Conservation (phyloP, 495 filamentous ascomycete genomes). For the Trichocladium uniseriatum region DNA sequence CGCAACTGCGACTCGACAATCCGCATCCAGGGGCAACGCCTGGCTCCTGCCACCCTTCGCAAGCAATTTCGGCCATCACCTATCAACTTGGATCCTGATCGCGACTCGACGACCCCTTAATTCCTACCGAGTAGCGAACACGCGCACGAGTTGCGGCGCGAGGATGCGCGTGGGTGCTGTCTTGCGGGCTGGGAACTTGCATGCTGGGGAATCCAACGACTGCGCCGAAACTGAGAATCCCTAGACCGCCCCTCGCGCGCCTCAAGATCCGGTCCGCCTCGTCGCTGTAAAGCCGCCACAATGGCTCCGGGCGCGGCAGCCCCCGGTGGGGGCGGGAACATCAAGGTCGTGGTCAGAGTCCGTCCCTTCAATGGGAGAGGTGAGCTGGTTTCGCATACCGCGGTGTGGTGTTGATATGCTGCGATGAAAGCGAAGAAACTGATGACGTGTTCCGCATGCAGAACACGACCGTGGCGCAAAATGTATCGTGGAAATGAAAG, state of each 20-base stretch:
- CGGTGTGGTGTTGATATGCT: not conserved
- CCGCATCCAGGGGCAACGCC: no score
- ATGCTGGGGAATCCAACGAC: constrained; percentile 16
- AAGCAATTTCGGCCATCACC: not conserved
- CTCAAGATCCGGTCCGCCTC: not conserved
- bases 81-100: not conserved
- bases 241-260: not conserved
- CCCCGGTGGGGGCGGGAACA: constrained; percentile 77
- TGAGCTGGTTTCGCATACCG: constrained; percentile 31
- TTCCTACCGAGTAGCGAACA: not conserved
- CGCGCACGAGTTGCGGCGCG: constrained; percentile 1
- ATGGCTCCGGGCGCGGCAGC: constrained; percentile 57
- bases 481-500: constrained; percentile 98
- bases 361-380: constrained; percentile 91
- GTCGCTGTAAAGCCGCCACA: constrained; percentile 12
- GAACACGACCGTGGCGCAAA: constrained; percentile 85
- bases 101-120: not conserved
- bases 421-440: not conserved
- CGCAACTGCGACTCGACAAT: no score
- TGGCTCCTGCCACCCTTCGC: not conserved
- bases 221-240: not conserved
- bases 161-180: constrained; percentile 22
- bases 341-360: constrained; percentile 97
- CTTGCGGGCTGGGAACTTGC: constrained; percentile 17
- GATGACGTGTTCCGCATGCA: constrained; percentile 26